Evolutionary conservation across 192 early-diverging fungal genomes (phyloP).

Genomic region (Coemansia sp.): DNA sequence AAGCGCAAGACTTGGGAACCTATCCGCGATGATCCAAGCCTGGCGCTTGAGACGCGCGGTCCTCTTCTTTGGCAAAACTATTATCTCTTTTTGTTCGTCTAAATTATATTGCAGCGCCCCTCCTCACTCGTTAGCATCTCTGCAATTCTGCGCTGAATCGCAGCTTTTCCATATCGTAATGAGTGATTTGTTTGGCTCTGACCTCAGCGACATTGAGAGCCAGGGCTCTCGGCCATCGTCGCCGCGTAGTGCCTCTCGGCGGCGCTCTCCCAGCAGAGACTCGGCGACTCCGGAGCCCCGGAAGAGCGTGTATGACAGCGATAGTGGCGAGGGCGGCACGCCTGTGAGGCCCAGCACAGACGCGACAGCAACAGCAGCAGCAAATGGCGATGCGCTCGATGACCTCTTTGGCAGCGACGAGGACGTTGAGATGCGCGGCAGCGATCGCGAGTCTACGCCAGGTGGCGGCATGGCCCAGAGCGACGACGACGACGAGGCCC

Average conservation of each 20-base stretch:
- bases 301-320: constrained; percentile 31
- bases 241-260: constrained; percentile 4
- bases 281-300: constrained; percentile 32
- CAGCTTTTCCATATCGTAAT: constrained; percentile 16
- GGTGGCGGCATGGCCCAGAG: not conserved
- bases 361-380: not conserved
- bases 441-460: constrained; percentile 1
- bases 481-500: constrained; percentile 17
- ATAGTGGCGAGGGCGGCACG: constrained; percentile 5
- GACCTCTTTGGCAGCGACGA: constrained; percentile 40
- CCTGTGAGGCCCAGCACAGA: not conserved
- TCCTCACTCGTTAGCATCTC: not conserved
- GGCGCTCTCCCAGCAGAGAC: not conserved
- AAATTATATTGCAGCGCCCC: not conserved
- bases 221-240: not conserved
- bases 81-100: not conserved
- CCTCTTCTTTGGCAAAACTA: not conserved
- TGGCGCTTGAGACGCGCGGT: no score
- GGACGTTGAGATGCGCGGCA: not conserved
- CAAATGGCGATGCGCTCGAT: not conserved
- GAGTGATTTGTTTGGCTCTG: constrained; percentile 55
- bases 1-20: no score
- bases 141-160: not conserved
- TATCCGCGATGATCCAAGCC: no score
- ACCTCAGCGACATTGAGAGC: constrained; percentile 40